These are phyloP conservation scores for Didymella sp. DNA, from an alignment of 2,329 filamentous ascomycete species.

Conservation along the genomic window DNA sequence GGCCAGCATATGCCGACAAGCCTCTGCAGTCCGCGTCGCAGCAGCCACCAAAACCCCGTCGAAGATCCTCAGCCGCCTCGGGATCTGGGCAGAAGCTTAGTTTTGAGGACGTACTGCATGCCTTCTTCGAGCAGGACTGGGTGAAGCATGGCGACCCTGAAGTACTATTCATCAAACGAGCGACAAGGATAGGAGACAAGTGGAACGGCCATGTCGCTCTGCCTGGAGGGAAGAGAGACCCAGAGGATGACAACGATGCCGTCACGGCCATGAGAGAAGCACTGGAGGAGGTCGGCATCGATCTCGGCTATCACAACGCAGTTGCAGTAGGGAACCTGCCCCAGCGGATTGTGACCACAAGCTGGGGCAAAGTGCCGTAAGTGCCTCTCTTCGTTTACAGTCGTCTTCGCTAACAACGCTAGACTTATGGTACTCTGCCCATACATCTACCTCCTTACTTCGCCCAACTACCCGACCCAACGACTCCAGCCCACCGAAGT, in stretches of 20 bases:
- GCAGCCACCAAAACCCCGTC: slow-evolving; percentile 28
- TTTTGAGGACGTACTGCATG: slow-evolving; percentile 55
- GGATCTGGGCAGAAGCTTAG: slow-evolving; percentile 36
- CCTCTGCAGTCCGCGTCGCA: slow-evolving; percentile 22
- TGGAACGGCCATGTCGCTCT: slow-evolving; percentile 75
- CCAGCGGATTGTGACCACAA: slow-evolving; percentile 69
- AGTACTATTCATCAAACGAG: slow-evolving; percentile 74
- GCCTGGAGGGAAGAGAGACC: slow-evolving; percentile 71
- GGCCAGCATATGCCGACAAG: slow-evolving; percentile 50
- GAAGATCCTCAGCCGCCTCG: slow-evolving; percentile 38
- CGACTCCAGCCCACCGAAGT: slow-evolving; percentile 73
- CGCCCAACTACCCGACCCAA: slow-evolving; percentile 62
- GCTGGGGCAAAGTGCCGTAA: slow-evolving; percentile 70
- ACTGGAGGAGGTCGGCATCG: slow-evolving; percentile 70
- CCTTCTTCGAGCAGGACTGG: slow-evolving; percentile 71
- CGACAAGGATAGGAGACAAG: slow-evolving; percentile 68
- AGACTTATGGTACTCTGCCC: slow-evolving; percentile 73
- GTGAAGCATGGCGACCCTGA: slow-evolving; percentile 71
- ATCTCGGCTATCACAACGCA: slow-evolving; percentile 59
- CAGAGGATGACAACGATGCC: slow-evolving; percentile 67
- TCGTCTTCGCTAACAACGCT: not conserved
- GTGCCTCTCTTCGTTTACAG: slow-evolving; percentile 30
- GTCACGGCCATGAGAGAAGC: slow-evolving; percentile 70
- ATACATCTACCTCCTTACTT: slow-evolving; percentile 69
- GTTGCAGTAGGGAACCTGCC: slow-evolving; percentile 67